Evolutionary conservation across 2,329 filamentous ascomycete genomes (phyloP).

Genomic region (Epichloe aotearoae): DNA sequence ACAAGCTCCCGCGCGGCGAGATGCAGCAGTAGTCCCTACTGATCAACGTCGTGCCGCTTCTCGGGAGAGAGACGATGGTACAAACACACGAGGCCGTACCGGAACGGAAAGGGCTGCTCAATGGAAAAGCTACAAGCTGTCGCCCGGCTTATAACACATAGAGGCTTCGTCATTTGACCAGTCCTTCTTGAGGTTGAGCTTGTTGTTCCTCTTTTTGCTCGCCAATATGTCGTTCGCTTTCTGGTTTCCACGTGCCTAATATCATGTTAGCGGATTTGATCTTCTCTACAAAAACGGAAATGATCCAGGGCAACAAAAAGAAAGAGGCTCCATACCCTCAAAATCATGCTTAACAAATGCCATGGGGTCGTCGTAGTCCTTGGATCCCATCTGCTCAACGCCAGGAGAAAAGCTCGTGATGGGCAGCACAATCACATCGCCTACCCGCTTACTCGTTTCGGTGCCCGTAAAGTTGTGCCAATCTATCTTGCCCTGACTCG

Average conservation of each 20-base stretch:
- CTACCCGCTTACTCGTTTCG: slow-evolving; percentile 68
- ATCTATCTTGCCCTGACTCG: slow-evolving; percentile 60
- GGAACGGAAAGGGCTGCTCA: background rate
- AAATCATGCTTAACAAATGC: slow-evolving; percentile 97
- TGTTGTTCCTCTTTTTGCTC: slow-evolving; percentile 18
- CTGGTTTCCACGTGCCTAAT: slow-evolving; percentile 63
- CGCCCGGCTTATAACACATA: too few relatives aligned
- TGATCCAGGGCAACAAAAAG: background rate
- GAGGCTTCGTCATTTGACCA: background rate
- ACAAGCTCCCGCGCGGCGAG: background rate
- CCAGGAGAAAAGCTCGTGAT: slow-evolving; percentile 97
- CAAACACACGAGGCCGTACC: too few relatives aligned
- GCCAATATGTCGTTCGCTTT: slow-evolving; percentile 57
- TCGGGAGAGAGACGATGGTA: too few relatives aligned
- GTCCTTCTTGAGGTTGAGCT: background rate
- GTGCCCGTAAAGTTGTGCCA: slow-evolving; percentile 87
- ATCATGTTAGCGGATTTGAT: slow-evolving; percentile 5
- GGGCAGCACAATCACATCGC: slow-evolving; percentile 84
- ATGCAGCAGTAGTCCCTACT: too few relatives aligned
- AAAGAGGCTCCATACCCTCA: slow-evolving; percentile 51
- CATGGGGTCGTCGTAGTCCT: slow-evolving; percentile 82
- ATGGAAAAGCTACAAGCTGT: background rate
- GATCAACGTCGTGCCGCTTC: too few relatives aligned
- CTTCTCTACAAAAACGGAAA: slow-evolving; percentile 4
- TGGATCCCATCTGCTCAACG: slow-evolving; percentile 83